Percentiles rank a stretch among this genome's conserved stretches.
Conservation (phyloP, 1,284 basidiomycete species). For the Ceratobasidium papillatum region DNA sequence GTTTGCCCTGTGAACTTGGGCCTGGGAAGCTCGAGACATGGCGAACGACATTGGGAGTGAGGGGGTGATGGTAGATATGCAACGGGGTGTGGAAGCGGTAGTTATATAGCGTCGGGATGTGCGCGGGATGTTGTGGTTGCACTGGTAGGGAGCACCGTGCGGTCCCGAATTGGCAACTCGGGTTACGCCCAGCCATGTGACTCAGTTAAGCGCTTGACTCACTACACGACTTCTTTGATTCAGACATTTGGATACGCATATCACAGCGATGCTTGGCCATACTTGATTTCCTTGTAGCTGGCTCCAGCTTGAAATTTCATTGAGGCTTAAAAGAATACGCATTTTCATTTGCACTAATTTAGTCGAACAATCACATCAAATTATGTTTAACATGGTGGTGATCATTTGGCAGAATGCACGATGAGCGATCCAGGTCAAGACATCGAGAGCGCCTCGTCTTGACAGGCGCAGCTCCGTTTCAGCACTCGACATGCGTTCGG, state of each 20-base stretch:
- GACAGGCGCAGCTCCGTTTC: neutral
- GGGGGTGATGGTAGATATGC: neutral
- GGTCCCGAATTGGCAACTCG: conserved; percentile 14
- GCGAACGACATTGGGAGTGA: neutral
- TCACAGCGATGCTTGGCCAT: too few species aligned
- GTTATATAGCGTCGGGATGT: conserved; percentile 8
- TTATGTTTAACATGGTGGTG: too few species aligned
- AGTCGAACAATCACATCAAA: too few species aligned
- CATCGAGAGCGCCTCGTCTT: neutral
- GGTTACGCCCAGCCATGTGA: conserved; percentile 6
- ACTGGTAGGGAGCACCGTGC: conserved; percentile 19
- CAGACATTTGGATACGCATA: neutral
- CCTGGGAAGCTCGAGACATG: conserved; percentile 7
- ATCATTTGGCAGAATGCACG: neutral
- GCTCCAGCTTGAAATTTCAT: too few species aligned
- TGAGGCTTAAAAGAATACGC: too few species aligned
- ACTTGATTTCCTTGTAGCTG: too few species aligned
- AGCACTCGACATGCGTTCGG: neutral
- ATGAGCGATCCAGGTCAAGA: neutral
- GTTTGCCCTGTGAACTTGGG: conserved; percentile 6
- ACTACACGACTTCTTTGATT: neutral
- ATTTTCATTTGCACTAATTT: too few species aligned
- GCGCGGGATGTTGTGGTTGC: conserved; percentile 24
- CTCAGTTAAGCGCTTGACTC: conserved; percentile 31
- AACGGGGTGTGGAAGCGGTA: neutral